Conservation (phyloP, 345 rosid species). For the Melaleuca quinquenervia region DNA sequence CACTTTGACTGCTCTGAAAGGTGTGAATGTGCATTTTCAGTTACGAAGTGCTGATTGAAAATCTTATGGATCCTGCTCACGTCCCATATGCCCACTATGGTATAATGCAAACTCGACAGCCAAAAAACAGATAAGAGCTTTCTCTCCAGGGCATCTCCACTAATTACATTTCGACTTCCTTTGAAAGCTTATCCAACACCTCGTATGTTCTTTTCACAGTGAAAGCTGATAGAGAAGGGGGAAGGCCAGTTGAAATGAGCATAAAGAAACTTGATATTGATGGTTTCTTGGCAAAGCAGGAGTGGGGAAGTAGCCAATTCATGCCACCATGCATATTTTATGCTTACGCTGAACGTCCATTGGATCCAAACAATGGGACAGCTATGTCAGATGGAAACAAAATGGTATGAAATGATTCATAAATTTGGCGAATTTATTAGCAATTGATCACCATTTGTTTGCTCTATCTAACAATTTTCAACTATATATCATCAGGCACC, state of each 20-base stretch:
- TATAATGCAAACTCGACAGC: conserved; percentile 32
- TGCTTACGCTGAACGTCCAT: conserved; percentile 21
- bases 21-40: conserved; percentile 21
- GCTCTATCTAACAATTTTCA: neutral
- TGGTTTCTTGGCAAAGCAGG: conserved; percentile 57
- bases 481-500: neutral
- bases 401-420: conserved; percentile 15
- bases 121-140: conserved; percentile 23
- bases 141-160: neutral
- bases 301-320: conserved; percentile 45
- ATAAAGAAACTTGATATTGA: conserved; percentile 32
- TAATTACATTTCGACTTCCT: neutral
- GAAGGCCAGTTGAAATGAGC: conserved; percentile 52
- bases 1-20: neutral
- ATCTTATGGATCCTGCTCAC: conserved; percentile 93
- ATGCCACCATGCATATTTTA: conserved; percentile 66
- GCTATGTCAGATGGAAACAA: conserved; percentile 17
- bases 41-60: conserved; percentile 75
- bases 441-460: neutral
- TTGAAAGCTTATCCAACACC: neutral
- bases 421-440: neutral
- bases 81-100: conserved; percentile 90
- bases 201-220: conserved; percentile 16
- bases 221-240: conserved; percentile 84
- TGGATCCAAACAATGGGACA: conserved; percentile 33